Percentiles rank a stretch among this genome's conserved stretches.
These are phyloP conservation scores for Delphinella strobiligena DNA, from an alignment of 2,329 filamentous ascomycete species.

Conservation along the genomic window DNA sequence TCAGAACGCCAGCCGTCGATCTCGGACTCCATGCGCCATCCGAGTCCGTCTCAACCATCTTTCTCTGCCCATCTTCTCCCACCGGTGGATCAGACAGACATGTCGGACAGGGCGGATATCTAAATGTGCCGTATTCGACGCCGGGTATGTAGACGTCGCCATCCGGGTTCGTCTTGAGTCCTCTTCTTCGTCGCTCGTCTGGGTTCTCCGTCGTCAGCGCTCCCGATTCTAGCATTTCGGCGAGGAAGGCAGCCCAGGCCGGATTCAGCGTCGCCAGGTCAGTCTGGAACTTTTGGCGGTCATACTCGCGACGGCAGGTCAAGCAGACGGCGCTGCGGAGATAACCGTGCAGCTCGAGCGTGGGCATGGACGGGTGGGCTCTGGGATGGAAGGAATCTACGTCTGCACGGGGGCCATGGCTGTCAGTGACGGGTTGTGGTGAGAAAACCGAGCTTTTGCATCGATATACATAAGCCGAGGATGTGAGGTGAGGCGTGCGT, in stretches of 20 bases:
- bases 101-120: constrained; percentile 78
- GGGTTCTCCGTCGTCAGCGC: constrained; percentile 70
- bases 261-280: constrained; percentile 72
- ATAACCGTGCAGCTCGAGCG: constrained; percentile 84
- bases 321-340: constrained; percentile 70
- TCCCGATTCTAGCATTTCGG: constrained; percentile 58
- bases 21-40: constrained; percentile 66
- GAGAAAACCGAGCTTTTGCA: too few relatives aligned
- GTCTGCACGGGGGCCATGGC: constrained; percentile 29
- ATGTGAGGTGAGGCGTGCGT: too few relatives aligned
- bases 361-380: constrained; percentile 63
- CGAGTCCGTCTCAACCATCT: constrained; percentile 55
- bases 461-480: too few relatives aligned
- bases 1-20: constrained; percentile 60
- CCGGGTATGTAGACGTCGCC: constrained; percentile 85
- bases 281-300: constrained; percentile 62
- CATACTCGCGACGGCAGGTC: constrained; percentile 60
- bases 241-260: constrained; percentile 66
- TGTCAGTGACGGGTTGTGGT: neutral
- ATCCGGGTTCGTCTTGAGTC: constrained; percentile 79
- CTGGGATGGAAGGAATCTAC: constrained; percentile 84
- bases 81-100: constrained; percentile 56
- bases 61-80: constrained; percentile 41
- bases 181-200: constrained; percentile 51
- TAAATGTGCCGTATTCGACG: constrained; percentile 78